Evolutionary conservation across 306 rosid species (phyloP).

Genomic region (Trifolium subterraneum): DNA sequence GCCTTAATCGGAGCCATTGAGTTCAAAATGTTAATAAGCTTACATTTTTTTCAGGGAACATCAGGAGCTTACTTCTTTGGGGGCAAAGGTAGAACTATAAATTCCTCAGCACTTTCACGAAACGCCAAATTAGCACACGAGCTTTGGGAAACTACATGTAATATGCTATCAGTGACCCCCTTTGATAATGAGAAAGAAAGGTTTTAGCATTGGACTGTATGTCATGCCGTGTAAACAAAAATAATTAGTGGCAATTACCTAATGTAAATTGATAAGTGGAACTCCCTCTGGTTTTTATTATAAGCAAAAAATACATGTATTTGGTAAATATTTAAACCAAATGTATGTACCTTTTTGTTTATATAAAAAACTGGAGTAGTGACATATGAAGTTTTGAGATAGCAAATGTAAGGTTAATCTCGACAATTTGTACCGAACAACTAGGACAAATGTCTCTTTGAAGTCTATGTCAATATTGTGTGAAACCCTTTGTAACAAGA

Average conservation of each 20-base stretch:
- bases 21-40: conserved; percentile 25
- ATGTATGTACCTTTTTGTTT: too few species aligned
- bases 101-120: conserved; percentile 61
- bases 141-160: conserved; percentile 75
- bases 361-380: background rate
- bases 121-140: conserved; percentile 61
- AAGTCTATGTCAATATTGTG: background rate
- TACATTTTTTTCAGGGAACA: conserved; percentile 60
- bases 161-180: conserved; percentile 60
- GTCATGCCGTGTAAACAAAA: conserved; percentile 3
- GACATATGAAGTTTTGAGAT: background rate
- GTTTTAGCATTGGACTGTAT: conserved; percentile 30
- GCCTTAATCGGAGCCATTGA: conserved; percentile 13
- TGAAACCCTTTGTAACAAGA: background rate
- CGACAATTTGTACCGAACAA: too few species aligned
- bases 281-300: background rate
- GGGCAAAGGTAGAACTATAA: conserved; percentile 66
- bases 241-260: conserved; percentile 22
- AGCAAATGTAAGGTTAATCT: too few species aligned
- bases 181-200: conserved; percentile 46
- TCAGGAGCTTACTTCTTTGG: conserved; percentile 83
- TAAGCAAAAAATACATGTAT: too few species aligned
- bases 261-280: conserved; percentile 28
- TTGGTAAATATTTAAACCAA: too few species aligned
- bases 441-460: background rate